These are phyloP conservation scores for Colletotrichum agaves DNA, from an alignment of 2,329 filamentous ascomycete species.

Conservation along the genomic window DNA sequence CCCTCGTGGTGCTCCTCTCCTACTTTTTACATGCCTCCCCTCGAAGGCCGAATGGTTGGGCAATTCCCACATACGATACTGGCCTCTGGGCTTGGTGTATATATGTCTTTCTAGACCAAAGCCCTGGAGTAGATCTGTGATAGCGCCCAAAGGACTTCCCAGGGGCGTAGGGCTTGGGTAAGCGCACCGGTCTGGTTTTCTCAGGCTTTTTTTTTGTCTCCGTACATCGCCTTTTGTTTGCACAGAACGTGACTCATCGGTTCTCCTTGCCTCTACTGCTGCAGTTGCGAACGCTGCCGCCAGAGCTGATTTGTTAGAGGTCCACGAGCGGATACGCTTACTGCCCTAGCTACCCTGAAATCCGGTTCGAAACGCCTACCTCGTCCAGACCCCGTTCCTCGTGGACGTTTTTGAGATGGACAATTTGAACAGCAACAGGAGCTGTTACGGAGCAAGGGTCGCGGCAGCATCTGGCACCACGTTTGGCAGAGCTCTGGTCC, in stretches of 20 bases:
- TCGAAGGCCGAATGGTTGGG: conserved; percentile 12
- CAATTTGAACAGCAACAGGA: not conserved
- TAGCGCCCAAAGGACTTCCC: not conserved
- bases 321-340: not conserved
- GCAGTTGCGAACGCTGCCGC: not conserved
- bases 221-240: not conserved
- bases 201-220: not conserved
- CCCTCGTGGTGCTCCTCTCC: too few relatives aligned
- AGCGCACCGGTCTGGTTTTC: not conserved
- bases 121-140: conserved; percentile 10
- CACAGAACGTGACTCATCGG: not conserved
- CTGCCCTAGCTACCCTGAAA: not conserved
- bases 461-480: conserved; percentile 3
- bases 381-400: too few relatives aligned
- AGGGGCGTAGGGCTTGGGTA: conserved; percentile 29
- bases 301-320: not conserved
- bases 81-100: not conserved
- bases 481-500: not conserved
- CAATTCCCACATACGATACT: not conserved
- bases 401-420: too few relatives aligned
- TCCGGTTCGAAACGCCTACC: not conserved
- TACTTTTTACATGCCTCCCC: conserved; percentile 12
- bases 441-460: not conserved
- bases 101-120: not conserved
- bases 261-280: not conserved